These are phyloP conservation scores for Herpetomonas samuelpessoai DNA, from an alignment of 208 protist genomes.

Conservation along the genomic window DNA sequence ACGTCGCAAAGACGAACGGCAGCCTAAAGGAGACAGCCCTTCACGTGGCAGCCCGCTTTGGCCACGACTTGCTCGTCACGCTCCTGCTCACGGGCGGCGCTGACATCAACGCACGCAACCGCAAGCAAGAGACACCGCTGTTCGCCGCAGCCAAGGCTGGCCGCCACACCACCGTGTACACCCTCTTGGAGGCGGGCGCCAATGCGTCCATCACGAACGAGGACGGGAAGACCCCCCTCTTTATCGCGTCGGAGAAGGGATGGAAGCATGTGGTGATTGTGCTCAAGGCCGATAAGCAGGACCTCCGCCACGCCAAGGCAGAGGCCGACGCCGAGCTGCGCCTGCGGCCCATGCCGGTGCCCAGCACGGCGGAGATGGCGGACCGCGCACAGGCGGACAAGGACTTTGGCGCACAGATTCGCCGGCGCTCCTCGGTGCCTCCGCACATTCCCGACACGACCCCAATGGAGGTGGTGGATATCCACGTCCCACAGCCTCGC, in stretches of 20 bases:
- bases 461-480: slow-evolving; percentile 71
- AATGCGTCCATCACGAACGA: slow-evolving; percentile 57
- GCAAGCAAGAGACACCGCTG: slow-evolving; percentile 69
- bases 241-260: slow-evolving; percentile 82
- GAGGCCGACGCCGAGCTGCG: slow-evolving; percentile 61
- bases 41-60: slow-evolving; percentile 61
- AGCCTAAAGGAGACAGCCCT: slow-evolving; percentile 60
- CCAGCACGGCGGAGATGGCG: slow-evolving; percentile 65
- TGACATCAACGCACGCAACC: slow-evolving; percentile 71
- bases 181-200: slow-evolving; percentile 51
- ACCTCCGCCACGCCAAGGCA: slow-evolving; percentile 64
- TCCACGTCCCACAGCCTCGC: slow-evolving; percentile 68
- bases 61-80: slow-evolving; percentile 39
- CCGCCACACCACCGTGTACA: slow-evolving; percentile 62
- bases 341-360: slow-evolving; percentile 41
- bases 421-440: slow-evolving; percentile 21
- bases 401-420: slow-evolving; percentile 30
- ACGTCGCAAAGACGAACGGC: slow-evolving; percentile 61
- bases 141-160: slow-evolving; percentile 67
- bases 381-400: slow-evolving; percentile 47
- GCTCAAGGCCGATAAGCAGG: slow-evolving; percentile 51
- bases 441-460: slow-evolving; percentile 20
- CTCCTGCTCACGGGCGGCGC: slow-evolving; percentile 44
- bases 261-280: slow-evolving; percentile 81
- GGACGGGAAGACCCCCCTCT: slow-evolving; percentile 83